Percentiles rank a stretch among this genome's conserved stretches.
These are phyloP conservation scores for Aspergillus alliaceus DNA, from an alignment of 2,329 filamentous ascomycete species.

Conservation along the genomic window DNA sequence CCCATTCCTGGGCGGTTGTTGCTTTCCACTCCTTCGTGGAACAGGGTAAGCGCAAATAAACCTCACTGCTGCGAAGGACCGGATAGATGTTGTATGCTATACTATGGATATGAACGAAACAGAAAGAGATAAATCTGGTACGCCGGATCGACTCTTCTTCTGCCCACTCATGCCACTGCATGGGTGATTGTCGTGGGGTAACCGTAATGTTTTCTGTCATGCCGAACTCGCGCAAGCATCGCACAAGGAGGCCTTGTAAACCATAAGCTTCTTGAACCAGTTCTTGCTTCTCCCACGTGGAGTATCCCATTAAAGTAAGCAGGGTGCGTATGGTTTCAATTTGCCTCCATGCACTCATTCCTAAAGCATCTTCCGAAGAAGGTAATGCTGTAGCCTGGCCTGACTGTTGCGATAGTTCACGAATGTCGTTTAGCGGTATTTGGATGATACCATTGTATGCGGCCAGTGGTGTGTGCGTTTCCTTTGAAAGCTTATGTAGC, in stretches of 20 bases:
- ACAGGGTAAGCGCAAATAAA: constrained; percentile 39
- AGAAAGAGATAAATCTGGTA: constrained; percentile 39
- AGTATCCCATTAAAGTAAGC: constrained; percentile 32
- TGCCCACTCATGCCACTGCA: constrained; percentile 39
- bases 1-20: constrained; percentile 32
- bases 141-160: constrained; percentile 36
- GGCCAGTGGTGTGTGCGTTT: constrained; percentile 17
- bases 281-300: constrained; percentile 33
- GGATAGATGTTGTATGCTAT: constrained; percentile 42
- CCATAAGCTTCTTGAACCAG: constrained; percentile 33
- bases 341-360: constrained; percentile 20
- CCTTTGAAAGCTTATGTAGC: constrained; percentile 55
- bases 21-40: constrained; percentile 39
- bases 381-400: constrained; percentile 11
- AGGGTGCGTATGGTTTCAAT: constrained; percentile 33
- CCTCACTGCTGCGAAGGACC: constrained; percentile 37
- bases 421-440: constrained; percentile 16
- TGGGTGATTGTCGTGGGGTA: constrained; percentile 21
- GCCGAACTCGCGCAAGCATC: constrained; percentile 30
- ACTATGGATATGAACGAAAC: constrained; percentile 40
- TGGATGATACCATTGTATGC: constrained; percentile 18
- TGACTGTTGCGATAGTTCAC: constrained; percentile 16
- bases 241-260: constrained; percentile 31
- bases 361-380: constrained; percentile 10
- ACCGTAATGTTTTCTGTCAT: constrained; percentile 26